Evolutionary conservation across 2,329 filamentous ascomycete species (phyloP).

Genomic region (Phaeosphaeria sp.): DNA sequence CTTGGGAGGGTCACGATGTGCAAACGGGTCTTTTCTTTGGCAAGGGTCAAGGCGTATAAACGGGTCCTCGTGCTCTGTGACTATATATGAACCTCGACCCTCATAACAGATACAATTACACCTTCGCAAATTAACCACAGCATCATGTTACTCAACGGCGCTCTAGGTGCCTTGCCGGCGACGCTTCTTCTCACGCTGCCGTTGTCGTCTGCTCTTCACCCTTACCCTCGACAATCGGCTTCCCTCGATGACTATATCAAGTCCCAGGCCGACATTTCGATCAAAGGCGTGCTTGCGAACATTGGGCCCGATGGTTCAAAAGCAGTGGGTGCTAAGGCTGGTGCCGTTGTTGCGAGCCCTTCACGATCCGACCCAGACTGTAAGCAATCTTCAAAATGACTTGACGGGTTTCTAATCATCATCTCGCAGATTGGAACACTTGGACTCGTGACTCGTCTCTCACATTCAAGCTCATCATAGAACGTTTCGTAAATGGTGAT

Average conservation of each 20-base stretch:
- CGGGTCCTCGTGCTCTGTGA: background rate
- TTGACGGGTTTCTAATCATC: background rate
- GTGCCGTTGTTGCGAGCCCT: conserved; percentile 63
- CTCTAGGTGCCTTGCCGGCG: conserved; percentile 22
- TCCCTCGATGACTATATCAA: conserved; percentile 45
- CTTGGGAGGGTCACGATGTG: background rate
- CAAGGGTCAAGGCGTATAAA: background rate
- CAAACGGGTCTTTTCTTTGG: background rate
- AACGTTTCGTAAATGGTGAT: conserved; percentile 69
- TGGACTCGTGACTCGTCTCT: conserved; percentile 80
- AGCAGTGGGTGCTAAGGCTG: conserved; percentile 56
- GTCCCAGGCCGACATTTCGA: conserved; percentile 55
- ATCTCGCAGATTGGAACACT: conserved; percentile 70
- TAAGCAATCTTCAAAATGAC: conserved; percentile 27
- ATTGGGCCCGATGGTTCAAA: conserved; percentile 60
- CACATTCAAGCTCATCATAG: conserved; percentile 71
- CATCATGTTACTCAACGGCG: conserved; percentile 22
- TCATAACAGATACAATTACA: background rate
- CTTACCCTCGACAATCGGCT: conserved; percentile 10
- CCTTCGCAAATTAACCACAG: background rate
- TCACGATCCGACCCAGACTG: conserved; percentile 62
- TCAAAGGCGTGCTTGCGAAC: conserved; percentile 62
- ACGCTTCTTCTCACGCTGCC: conserved; percentile 13
- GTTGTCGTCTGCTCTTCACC: conserved; percentile 11
- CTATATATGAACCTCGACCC: background rate